phyloP scores from a whole-genome alignment of 345 rosid species.

The Eucalyptus erythrocorys region DNA sequence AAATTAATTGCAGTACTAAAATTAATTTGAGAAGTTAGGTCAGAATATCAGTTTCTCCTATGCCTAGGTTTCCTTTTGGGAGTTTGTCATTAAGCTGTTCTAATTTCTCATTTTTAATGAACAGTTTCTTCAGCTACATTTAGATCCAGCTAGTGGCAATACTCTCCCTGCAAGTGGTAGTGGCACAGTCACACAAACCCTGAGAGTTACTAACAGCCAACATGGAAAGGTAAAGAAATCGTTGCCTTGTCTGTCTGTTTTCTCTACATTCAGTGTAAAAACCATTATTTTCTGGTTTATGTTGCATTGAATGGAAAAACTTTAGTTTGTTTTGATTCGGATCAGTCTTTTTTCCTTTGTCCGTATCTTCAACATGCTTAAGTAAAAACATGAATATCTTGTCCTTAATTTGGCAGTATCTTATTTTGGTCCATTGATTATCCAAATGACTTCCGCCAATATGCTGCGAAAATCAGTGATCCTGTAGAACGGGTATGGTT shows the following conservation, averaged over 20 bases:
- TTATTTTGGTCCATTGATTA: neutral
- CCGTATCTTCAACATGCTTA: neutral
- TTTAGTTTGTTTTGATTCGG: neutral
- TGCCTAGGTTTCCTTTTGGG: neutral
- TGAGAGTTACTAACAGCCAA: constrained; percentile 84
- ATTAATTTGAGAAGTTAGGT: neutral
- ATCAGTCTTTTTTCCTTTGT: neutral
- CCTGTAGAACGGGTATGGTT: neutral
- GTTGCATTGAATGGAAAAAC: neutral
- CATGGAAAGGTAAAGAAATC: constrained; percentile 74
- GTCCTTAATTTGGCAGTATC: neutral
- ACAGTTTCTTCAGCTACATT: constrained; percentile 94
- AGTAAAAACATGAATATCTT: neutral
- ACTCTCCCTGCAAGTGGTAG: constrained; percentile 51
- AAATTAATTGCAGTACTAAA: neutral
- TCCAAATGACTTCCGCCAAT: neutral
- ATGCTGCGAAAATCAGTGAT: neutral
- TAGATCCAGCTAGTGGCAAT: constrained; percentile 86
- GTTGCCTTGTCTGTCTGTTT: neutral
- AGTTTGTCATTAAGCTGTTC: neutral
- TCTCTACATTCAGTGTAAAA: neutral
- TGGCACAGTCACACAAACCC: constrained; percentile 49
- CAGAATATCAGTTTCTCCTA: neutral
- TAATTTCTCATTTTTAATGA: constrained; percentile 1
- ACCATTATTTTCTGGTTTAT: neutral